These are phyloP conservation scores for Leptographium flavum DNA, from an alignment of 2,329 filamentous ascomycete species.

Conservation along the genomic window DNA sequence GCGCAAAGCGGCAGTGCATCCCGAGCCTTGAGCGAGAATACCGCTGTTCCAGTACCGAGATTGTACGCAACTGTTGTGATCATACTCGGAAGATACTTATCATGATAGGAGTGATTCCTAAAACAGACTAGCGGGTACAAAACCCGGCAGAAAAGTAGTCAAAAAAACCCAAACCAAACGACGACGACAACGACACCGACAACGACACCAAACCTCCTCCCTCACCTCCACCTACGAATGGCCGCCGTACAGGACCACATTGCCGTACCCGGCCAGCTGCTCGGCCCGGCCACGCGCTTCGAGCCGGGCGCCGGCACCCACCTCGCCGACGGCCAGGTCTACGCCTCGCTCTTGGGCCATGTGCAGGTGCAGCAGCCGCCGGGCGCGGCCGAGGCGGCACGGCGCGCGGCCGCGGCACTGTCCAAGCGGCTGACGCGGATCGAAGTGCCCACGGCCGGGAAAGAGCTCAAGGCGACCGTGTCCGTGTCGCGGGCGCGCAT, in stretches of 20 bases:
- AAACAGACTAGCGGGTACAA: neutral
- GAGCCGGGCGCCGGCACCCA: conserved; percentile 72
- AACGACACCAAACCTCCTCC: neutral
- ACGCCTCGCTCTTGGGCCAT: conserved; percentile 68
- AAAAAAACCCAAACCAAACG: neutral
- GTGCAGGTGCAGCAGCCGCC: conserved; percentile 39
- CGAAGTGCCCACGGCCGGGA: conserved; percentile 22
- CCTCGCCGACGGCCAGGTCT: conserved; percentile 58
- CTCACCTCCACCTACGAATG: neutral
- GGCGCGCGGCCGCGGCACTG: conserved; percentile 21
- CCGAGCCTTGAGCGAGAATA: too few relatives aligned
- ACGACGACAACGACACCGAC: neutral
- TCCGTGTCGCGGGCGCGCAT: conserved; percentile 35
- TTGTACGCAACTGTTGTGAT: too few relatives aligned
- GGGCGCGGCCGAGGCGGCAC: conserved; percentile 19
- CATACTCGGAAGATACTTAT: too few relatives aligned
- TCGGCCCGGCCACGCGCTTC: conserved; percentile 55
- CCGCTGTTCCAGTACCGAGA: too few relatives aligned
- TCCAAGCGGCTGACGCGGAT: conserved; percentile 46
- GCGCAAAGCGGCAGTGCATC: too few relatives aligned
- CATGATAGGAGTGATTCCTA: too few relatives aligned
- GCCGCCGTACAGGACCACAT: conserved; percentile 18
- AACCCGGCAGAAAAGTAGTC: neutral
- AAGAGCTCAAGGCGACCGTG: conserved; percentile 33
- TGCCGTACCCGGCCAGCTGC: conserved; percentile 68